Evolutionary conservation across 1,139 yeast species (phyloP).

Genomic region (Yamadazyma membranifaciens): DNA sequence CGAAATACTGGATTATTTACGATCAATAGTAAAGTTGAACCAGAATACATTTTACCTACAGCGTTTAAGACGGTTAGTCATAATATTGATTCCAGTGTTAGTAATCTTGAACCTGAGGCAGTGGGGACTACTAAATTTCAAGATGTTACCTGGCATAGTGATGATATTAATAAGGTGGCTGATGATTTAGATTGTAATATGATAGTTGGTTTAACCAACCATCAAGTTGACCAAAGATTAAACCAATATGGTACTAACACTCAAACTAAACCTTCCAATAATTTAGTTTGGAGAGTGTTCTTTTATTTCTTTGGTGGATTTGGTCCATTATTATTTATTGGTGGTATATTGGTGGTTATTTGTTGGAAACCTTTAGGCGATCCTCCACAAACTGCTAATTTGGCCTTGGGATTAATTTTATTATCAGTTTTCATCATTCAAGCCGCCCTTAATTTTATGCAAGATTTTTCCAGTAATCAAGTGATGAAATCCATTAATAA

Average conservation of each 20-base stretch:
- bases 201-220: slow-evolving; percentile 18
- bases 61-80: slow-evolving; percentile 38
- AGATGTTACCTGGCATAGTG: slow-evolving; percentile 23
- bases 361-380: slow-evolving; percentile 53
- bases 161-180: slow-evolving; percentile 20
- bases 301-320: slow-evolving; percentile 52
- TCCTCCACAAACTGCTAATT: slow-evolving; percentile 48
- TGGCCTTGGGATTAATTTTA: slow-evolving; percentile 45
- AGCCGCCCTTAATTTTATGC: slow-evolving; percentile 48
- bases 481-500: slow-evolving; percentile 50
- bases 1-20: slow-evolving; percentile 6
- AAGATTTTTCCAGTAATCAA: slow-evolving; percentile 48
- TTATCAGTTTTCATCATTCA: slow-evolving; percentile 46
- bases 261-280: slow-evolving; percentile 38
- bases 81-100: slow-evolving; percentile 26
- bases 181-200: slow-evolving; percentile 21
- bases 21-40: slow-evolving; percentile 16
- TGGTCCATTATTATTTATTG: slow-evolving; percentile 42
- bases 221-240: slow-evolving; percentile 15
- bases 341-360: slow-evolving; percentile 46
- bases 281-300: slow-evolving; percentile 30
- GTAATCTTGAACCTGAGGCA: slow-evolving; percentile 8
- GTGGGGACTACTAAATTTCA: slow-evolving; percentile 6
- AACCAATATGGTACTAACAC: slow-evolving; percentile 34
- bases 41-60: slow-evolving; percentile 32